A percentile compares a stretch with the other conserved stretches of the same genome.
Evolutionary conservation across 2,329 filamentous ascomycete genomes (phyloP).

Genomic region (Cyphellophora attinorum): DNA sequence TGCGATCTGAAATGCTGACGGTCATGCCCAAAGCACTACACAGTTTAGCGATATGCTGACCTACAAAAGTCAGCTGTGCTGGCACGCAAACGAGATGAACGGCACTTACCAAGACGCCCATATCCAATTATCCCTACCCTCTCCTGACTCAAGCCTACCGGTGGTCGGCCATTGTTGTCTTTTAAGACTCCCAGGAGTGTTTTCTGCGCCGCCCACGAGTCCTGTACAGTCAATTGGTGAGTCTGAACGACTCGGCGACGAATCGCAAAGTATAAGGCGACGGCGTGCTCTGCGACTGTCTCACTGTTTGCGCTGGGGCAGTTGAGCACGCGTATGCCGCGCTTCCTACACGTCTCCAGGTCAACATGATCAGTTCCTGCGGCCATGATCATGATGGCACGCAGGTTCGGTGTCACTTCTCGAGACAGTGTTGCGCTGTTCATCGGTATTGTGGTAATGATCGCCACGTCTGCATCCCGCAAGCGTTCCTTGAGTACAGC

Average conservation of each 20-base stretch:
- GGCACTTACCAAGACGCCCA: slow-evolving; percentile 39
- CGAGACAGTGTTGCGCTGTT: too few species aligned
- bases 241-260: slow-evolving; percentile 34
- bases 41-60: slow-evolving; percentile 35
- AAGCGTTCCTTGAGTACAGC: slow-evolving; percentile 26
- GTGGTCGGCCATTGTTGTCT: slow-evolving; percentile 24
- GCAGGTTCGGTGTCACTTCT: slow-evolving; percentile 30
- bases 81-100: too few species aligned
- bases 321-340: slow-evolving; percentile 37
- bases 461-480: slow-evolving; percentile 36
- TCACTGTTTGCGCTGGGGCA: slow-evolving; percentile 39
- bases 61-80: too few species aligned
- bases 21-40: slow-evolving; percentile 31
- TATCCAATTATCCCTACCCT: slow-evolving; percentile 41
- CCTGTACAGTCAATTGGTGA: slow-evolving; percentile 24
- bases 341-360: slow-evolving; percentile 30
- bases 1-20: slow-evolving; percentile 40
- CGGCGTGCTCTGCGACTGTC: slow-evolving; percentile 40
- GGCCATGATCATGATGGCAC: slow-evolving; percentile 35
- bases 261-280: slow-evolving; percentile 40
- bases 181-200: slow-evolving; percentile 27
- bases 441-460: slow-evolving; percentile 32
- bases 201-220: slow-evolving; percentile 31
- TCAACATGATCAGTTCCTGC: slow-evolving; percentile 40
- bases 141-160: slow-evolving; percentile 40